phyloP scores from a whole-genome alignment of 345 rosid species.

The Ceriops tagal region DNA sequence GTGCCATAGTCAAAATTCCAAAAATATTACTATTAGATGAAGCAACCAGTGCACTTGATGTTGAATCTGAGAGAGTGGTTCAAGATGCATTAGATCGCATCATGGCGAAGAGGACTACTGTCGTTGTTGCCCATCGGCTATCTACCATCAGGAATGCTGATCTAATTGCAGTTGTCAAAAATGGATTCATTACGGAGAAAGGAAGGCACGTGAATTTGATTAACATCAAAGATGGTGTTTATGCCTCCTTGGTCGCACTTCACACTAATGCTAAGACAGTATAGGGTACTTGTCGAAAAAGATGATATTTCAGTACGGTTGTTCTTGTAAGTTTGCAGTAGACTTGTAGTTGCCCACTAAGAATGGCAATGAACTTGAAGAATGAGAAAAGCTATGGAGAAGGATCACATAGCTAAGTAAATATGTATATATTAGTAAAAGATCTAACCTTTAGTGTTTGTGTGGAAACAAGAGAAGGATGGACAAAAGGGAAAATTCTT shows the following conservation, averaged over 20 bases:
- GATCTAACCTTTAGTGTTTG: no score
- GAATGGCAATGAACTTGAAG: no score
- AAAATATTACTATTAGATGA: conserved; percentile 39
- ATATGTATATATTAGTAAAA: no score
- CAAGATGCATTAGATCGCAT: conserved; percentile 46
- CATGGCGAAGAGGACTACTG: conserved; percentile 42
- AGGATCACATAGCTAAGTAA: no score
- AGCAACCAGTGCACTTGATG: conserved; percentile 45
- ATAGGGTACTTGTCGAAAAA: not conserved
- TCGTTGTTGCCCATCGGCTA: conserved; percentile 52
- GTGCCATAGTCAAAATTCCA: conserved; percentile 44
- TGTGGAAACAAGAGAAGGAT: no score
- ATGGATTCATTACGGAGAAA: conserved; percentile 46
- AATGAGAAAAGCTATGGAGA: no score
- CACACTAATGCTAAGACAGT: conserved; percentile 24
- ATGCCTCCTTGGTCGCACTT: conserved; percentile 26
- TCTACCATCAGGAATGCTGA: conserved; percentile 51
- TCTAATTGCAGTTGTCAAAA: conserved; percentile 48
- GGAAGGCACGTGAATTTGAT: conserved; percentile 34
- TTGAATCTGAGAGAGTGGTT: conserved; percentile 48
- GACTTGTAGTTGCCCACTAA: no score
- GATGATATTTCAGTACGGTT: not conserved
- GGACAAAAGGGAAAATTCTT: no score
- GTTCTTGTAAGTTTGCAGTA: not conserved
- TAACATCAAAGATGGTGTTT: conserved; percentile 20